Evolutionary conservation across 495 filamentous ascomycete genomes (phyloP), one percentile per base, ranked within the genome.

Genomic region (Geoglossum glabrum): DNA sequence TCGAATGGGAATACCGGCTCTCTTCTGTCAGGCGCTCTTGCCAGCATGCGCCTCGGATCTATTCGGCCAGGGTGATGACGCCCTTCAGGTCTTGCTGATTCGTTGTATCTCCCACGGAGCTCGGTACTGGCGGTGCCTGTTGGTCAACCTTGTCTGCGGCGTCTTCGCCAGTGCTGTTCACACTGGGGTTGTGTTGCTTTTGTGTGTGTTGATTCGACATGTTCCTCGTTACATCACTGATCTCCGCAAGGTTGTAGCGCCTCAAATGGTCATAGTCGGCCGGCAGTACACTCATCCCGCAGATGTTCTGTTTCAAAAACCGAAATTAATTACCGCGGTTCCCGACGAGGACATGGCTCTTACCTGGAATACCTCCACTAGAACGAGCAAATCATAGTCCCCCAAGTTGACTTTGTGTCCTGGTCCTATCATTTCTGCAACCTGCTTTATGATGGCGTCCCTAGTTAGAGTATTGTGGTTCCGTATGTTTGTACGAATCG

Each of bases 341-440:
- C 19, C n/a, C 9, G 43, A 0, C 19, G 5, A 1, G 25, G 43
- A 34, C 7, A 10, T 7, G 10, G 4, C n/a, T 23, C 78, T 66
- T 73, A 93, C 90, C 77, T 92, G 82, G 67, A 85, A 90, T 23
- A 99, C 74, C 63, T 94, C 86, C 33, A 98, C 82, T 36, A 96
- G 69, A 62, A 99, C 88, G 30, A 92, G 76, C 60, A 85, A 72
- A 68, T 97, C 89, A 31, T 87, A 88, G 27, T 79, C 76, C 31
- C 73, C 84, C 23, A 99, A 75, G 66, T 95, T 81, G 55, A 97
- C 92, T 23, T 79, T 84, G 66, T 97, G 93, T 33, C 74, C 70
- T 9, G 72, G 65, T 0, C 84, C 83, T 26, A 86, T 81, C 13
- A 72, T 69, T 33, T 75, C 73, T 1, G 92, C 92, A 30, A 96